phyloP scores from a whole-genome alignment of 139 green algal genomes.

The Choricystis sp. region DNA sequence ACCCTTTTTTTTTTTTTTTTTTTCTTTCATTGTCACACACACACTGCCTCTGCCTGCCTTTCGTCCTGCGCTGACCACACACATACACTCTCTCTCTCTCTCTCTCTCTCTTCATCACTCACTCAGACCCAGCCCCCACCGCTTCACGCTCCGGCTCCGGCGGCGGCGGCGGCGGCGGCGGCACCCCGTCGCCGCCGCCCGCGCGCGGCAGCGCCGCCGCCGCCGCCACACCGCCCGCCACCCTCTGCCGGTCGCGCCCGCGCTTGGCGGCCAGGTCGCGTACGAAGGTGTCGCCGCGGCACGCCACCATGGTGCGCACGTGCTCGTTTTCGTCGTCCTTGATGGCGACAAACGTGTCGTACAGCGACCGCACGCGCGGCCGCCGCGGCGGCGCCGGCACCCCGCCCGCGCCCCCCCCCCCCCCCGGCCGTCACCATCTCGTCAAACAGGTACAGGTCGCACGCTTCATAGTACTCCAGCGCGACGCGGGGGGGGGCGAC shows the following conservation, averaged over 20 bases:
- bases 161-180: too few species aligned
- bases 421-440: slow-evolving; percentile 36
- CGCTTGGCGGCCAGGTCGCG: slow-evolving; percentile 7
- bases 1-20: too few species aligned
- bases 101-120: too few species aligned
- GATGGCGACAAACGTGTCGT: slow-evolving; percentile 82
- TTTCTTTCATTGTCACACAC: too few species aligned
- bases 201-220: neutral
- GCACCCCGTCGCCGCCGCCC: neutral
- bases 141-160: neutral
- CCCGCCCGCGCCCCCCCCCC: neutral
- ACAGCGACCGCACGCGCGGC: slow-evolving; percentile 16
- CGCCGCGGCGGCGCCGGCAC: too few species aligned
- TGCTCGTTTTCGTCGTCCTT: slow-evolving; percentile 86
- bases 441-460: slow-evolving; percentile 78
- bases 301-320: slow-evolving; percentile 81
- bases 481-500: slow-evolving; percentile 78
- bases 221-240: neutral
- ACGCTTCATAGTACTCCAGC: slow-evolving; percentile 71
- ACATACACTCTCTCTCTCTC: too few species aligned
- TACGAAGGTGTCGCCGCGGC: slow-evolving; percentile 33
- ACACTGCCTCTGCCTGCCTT: too few species aligned
- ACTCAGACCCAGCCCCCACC: too few species aligned
- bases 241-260: neutral
- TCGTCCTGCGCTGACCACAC: too few species aligned